Conservation (phyloP, 306 rosid species). For the Bauhinia variegata region DNA sequence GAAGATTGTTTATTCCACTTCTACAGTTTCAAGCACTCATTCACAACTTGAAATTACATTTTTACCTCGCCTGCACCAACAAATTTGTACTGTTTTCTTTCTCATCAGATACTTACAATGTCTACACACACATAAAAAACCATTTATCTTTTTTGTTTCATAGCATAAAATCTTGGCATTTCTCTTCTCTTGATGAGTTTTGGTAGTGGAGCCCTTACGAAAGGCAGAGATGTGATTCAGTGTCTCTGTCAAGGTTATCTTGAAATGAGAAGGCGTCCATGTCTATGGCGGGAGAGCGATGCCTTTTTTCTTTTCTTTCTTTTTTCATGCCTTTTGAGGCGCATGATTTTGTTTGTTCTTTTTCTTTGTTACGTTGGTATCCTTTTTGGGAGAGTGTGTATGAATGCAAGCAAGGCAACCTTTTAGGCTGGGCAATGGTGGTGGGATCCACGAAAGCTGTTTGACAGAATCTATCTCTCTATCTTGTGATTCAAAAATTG, state of each 20-base stretch:
- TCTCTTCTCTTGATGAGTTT: conserved; percentile 2
- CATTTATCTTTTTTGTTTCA: no score
- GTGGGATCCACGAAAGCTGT: conserved; percentile 76
- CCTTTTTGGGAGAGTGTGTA: conserved; percentile 40
- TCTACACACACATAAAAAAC: no score
- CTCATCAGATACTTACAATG: conserved; percentile 12
- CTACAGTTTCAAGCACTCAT: neutral
- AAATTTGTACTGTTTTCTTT: conserved; percentile 9
- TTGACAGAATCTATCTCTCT: conserved; percentile 44
- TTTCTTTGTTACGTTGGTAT: conserved; percentile 2
- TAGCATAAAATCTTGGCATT: no score
- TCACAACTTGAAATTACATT: neutral
- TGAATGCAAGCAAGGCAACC: conserved; percentile 29
- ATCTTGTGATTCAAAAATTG: conserved; percentile 49
- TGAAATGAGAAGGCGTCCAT: conserved; percentile 21
- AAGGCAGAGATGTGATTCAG: conserved; percentile 35
- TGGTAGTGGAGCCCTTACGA: conserved; percentile 38
- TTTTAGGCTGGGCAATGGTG: conserved; percentile 45
- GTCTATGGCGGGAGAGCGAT: conserved; percentile 39
- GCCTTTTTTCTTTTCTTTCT: conserved; percentile 32
- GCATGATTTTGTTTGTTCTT: conserved; percentile 30
- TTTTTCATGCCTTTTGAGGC: conserved; percentile 49
- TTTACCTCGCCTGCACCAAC: conserved; percentile 4
- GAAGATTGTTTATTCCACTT: neutral
- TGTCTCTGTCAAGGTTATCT: conserved; percentile 37